Evolutionary conservation across 495 filamentous ascomycete species (phyloP).

Genomic region (Physcia stellaris): DNA sequence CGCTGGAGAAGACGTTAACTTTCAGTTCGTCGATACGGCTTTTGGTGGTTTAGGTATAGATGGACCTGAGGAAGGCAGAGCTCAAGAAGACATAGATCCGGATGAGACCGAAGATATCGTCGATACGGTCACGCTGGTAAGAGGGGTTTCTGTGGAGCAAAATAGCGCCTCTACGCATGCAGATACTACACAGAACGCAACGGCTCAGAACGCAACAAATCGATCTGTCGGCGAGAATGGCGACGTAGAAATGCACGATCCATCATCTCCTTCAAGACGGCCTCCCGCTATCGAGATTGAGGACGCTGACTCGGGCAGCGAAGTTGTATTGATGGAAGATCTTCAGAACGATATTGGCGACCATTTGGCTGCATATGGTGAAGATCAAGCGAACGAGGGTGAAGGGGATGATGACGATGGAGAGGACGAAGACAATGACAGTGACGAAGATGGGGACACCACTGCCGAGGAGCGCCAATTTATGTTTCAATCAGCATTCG

Average conservation of each 20-base stretch:
- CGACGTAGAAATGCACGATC: conserved; percentile 3
- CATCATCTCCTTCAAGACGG: conserved; percentile 1
- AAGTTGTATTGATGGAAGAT: conserved; percentile 14
- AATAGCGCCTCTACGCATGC: too few species aligned
- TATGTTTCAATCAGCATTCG: conserved; percentile 23
- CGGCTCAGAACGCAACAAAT: too few species aligned
- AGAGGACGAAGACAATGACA: conserved; percentile 22
- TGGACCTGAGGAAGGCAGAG: conserved; percentile 25
- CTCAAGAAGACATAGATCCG: conserved; percentile 31
- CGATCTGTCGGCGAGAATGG: too few species aligned
- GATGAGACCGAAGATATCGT: conserved; percentile 28
- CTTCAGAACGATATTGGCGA: conserved; percentile 22
- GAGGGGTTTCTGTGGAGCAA: neutral
- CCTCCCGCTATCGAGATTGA: conserved; percentile 12
- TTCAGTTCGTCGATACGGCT: conserved; percentile 43
- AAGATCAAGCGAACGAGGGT: conserved; percentile 19
- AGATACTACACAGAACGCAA: neutral
- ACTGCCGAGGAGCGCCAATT: conserved; percentile 20
- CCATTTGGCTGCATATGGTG: conserved; percentile 21
- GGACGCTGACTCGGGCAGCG: conserved; percentile 12
- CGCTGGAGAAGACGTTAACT: conserved; percentile 42
- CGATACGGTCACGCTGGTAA: conserved; percentile 20
- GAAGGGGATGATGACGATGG: conserved; percentile 21
- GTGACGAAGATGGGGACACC: conserved; percentile 18
- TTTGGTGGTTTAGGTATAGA: conserved; percentile 43